These are phyloP conservation scores for Saturnispora besseyi DNA, from an alignment of 805 yeast species.

Conservation along the genomic window DNA sequence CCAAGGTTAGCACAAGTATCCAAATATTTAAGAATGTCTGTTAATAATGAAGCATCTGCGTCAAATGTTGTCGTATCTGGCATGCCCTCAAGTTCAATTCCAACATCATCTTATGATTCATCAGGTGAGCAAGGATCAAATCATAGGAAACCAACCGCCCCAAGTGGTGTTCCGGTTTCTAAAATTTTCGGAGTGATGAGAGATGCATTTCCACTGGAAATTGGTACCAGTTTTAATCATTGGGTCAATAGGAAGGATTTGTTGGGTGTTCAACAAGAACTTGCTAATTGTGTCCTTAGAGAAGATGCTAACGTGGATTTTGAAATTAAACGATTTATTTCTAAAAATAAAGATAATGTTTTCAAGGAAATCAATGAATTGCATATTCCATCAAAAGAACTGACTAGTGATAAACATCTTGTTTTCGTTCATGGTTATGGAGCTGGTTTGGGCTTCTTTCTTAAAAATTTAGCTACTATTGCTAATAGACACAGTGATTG, in stretches of 20 bases:
- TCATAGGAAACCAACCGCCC: constrained; percentile 51
- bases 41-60: neutral
- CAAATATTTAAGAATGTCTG: neutral
- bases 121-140: constrained; percentile 2
- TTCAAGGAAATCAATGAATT: constrained; percentile 71
- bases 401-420: constrained; percentile 35
- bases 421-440: constrained; percentile 90
- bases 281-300: constrained; percentile 48
- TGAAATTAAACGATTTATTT: constrained; percentile 44
- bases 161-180: constrained; percentile 55
- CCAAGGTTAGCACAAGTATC: neutral
- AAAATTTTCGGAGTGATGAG: constrained; percentile 34
- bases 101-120: neutral
- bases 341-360: constrained; percentile 21
- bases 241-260: constrained; percentile 28
- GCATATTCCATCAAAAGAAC: constrained; percentile 30
- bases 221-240: constrained; percentile 46
- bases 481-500: constrained; percentile 36
- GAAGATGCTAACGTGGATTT: constrained; percentile 36
- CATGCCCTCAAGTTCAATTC: neutral
- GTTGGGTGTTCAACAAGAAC: constrained; percentile 31
- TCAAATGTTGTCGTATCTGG: neutral
- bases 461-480: constrained; percentile 49
- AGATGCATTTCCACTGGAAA: constrained; percentile 48
- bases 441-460: constrained; percentile 78